Evolutionary conservation across 1,284 basidiomycete genomes (phyloP), one percentile per base, ranked within the genome.

Genomic region (Malassezia caprae): DNA sequence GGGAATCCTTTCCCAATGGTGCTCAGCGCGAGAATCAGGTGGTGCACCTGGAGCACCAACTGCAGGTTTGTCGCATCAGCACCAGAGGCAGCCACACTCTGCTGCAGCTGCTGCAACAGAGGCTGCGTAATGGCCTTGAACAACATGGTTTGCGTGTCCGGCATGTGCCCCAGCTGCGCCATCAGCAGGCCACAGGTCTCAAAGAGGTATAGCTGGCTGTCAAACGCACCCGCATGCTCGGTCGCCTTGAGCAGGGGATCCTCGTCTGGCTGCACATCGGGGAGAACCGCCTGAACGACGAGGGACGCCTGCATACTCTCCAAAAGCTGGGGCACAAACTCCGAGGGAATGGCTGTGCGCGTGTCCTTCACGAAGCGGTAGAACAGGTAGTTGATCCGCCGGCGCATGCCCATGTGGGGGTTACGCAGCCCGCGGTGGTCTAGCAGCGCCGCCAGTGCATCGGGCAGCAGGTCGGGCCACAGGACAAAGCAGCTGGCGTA

Each of bases 1-100:
- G 94, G 94, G 78, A 98, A 98, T 8, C 96, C 96, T 77, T 96
- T 96, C 44, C 90, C 88, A 51, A 98, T 83, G 68, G 88, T 89
- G 15, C 91, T 91, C 12, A 96, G 79, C 1, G 91, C 93, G 82
- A 96, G 87, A 70, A 98, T 87, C 62, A 87, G 81, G 76, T 98
- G 93, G 70, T 98, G 94, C n/a, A 90, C 83, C 72, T 85, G 85
- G 43, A 96, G 79, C 62, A 96, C 84, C 5, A 86, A 81, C 43
- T 85, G 75, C 7, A 87, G 77, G 64, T 89, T 86, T 31, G 67
- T 68, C 12, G 54, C 24, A 31, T 69, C 59, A 21, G 54, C 52
- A 41, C 49, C 48, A 15, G 79, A 78, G 13, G 52, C 62, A 63
- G 84, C 83, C 40, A 90, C 77, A 63, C 81, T 85, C 35, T 79